Evolutionary conservation across 495 filamentous ascomycete species (phyloP), one percentile per base, ranked within the genome.

Genomic region (Penicillium flavigenum): DNA sequence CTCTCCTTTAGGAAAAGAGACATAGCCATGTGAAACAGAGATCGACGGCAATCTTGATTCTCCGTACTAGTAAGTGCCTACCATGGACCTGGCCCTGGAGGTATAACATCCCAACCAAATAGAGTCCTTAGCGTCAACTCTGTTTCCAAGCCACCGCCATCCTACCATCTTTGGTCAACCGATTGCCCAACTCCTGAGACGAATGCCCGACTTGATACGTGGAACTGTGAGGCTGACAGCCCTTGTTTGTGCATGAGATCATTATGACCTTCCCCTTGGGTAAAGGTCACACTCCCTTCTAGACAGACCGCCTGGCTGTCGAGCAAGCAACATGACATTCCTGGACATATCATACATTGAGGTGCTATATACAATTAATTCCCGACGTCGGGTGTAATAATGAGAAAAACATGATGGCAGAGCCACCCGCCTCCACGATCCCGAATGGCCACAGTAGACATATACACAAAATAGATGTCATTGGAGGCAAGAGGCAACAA

Each of bases 391-490:
- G 31, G 22, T 48, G 32, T 69, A 54, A 64, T 57, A 9, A 56
- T 69, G 64, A 69, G 57, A 47, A 31, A 42, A 64, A 11, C 24
- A 62, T 69, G 66, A 69, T 67, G 54, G 49, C 43, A 58, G 51
- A 47, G 58, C 57, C 47, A 62, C 45, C 26, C 56, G 41, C 56
- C 54, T 58, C 49, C 12, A 16, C 16, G 32, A 53, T 9, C 12
- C 9, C 12, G 26, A 31, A 56, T 32, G 32, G 32, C 34, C 46
- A 32, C 47, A 38, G 41, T 45, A 22, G 5, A 51, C 38, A 22
- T 52, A 20, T 44, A 60, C 52, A 57, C 44, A 47, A 59, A 59
- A 56, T 5, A 54, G 54, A 66, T 63, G 63, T 63, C 63, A 61
- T 63, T 8, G 24, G 54, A 29, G 47, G 47, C 45, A 49, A 38